Evolutionary conservation across 139 green algal genomes (phyloP).

Genomic region (Tetraselmis striata): DNA sequence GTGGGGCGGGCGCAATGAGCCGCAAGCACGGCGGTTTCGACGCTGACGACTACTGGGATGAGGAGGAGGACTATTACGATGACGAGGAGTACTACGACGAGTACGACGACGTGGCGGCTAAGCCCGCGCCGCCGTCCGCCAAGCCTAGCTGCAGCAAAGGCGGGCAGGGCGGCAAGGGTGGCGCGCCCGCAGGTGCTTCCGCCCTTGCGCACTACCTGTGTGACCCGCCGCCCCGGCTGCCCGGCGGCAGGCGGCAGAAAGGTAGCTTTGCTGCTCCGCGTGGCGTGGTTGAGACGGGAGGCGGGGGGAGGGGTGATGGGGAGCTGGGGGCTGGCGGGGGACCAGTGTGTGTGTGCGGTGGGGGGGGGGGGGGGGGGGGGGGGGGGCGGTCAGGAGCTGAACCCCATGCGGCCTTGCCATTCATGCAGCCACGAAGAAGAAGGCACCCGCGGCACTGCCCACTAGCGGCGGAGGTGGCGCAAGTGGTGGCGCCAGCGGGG

Average conservation of each 20-base stretch:
- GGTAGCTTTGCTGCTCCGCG: too few relatives aligned
- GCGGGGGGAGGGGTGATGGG: too few relatives aligned
- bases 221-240: slow-evolving; percentile 39
- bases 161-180: too few relatives aligned
- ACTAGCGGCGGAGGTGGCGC: slow-evolving; percentile 7
- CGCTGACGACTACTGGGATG: slow-evolving; percentile 58
- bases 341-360: too few relatives aligned
- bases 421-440: slow-evolving; percentile 9
- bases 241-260: slow-evolving; percentile 41
- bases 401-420: background rate
- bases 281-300: too few relatives aligned
- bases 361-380: too few relatives aligned
- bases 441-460: slow-evolving; percentile 16
- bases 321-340: too few relatives aligned
- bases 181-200: slow-evolving; percentile 79
- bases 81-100: slow-evolving; percentile 41
- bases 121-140: background rate
- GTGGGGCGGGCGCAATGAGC: too few relatives aligned
- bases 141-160: slow-evolving; percentile 21
- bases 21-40: too few relatives aligned
- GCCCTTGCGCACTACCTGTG: slow-evolving; percentile 47
- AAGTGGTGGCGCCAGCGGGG: background rate
- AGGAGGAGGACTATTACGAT: slow-evolving; percentile 51
- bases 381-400: slow-evolving; percentile 44
- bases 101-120: background rate